phyloP scores from a whole-genome alignment of 2,329 filamentous ascomycete species.

The Arthrobotrys megalospora region DNA sequence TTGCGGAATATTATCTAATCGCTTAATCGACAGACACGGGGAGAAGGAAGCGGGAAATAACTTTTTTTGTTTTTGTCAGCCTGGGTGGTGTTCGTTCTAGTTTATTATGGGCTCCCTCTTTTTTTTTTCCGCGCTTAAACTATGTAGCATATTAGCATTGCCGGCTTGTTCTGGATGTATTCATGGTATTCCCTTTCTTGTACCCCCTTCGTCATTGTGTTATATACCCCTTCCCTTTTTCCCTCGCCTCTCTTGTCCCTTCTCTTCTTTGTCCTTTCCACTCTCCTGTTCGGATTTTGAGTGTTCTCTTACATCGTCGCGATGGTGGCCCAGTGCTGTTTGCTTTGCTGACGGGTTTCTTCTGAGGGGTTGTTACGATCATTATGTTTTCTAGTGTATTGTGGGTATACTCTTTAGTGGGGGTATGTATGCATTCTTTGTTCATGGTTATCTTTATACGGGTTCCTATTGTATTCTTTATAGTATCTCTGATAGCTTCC shows the following conservation, averaged over 20 bases:
- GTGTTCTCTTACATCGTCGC: background rate
- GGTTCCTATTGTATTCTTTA: background rate
- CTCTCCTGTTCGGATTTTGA: slow-evolving; percentile 9
- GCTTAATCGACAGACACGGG: slow-evolving; percentile 37
- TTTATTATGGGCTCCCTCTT: slow-evolving; percentile 1
- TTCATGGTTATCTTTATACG: background rate
- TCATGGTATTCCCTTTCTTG: slow-evolving; percentile 16
- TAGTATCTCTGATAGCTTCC: too few species aligned
- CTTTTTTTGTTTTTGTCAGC: slow-evolving; percentile 10
- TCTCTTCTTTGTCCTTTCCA: background rate
- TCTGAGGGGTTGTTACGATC: slow-evolving; percentile 13
- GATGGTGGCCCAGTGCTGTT: slow-evolving; percentile 23
- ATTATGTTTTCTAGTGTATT: slow-evolving; percentile 7
- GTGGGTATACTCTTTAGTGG: background rate
- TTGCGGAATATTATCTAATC: slow-evolving; percentile 58
- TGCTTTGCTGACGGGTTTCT: slow-evolving; percentile 12
- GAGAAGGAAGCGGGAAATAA: slow-evolving; percentile 2
- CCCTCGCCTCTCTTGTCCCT: background rate
- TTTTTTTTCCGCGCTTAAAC: slow-evolving; percentile 1
- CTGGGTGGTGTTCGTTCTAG: slow-evolving; percentile 6
- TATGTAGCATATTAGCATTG: slow-evolving; percentile 59
- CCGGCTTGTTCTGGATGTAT: slow-evolving; percentile 27
- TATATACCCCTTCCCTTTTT: slow-evolving; percentile 32
- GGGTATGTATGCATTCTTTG: slow-evolving; percentile 6
- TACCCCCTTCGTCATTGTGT: slow-evolving; percentile 18